Evolutionary conservation across 257 asterid species (phyloP).

Genomic region (Nicotiana otophora): DNA sequence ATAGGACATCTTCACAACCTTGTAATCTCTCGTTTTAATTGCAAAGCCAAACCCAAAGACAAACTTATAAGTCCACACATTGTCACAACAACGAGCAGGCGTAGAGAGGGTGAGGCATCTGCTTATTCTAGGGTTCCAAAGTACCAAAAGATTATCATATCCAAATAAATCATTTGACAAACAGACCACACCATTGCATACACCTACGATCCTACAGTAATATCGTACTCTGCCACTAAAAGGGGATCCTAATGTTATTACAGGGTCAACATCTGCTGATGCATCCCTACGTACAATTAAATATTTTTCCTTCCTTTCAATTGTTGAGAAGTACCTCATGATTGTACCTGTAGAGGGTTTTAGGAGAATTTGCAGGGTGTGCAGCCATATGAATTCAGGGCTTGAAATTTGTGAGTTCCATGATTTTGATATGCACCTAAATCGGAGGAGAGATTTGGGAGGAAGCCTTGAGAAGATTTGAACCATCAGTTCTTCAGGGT

Average conservation of each 20-base stretch:
- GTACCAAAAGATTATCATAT: constrained; percentile 7
- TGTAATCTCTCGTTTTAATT: constrained; percentile 7
- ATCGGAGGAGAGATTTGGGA: constrained; percentile 2
- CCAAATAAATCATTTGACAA: constrained; percentile 28
- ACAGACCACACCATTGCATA: constrained; percentile 33
- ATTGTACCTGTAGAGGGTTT: background rate
- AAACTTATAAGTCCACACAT: background rate
- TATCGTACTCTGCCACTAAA: constrained; percentile 2
- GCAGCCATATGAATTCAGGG: constrained; percentile 9
- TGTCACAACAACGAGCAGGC: background rate
- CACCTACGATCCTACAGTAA: constrained; percentile 30
- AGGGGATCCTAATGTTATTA: background rate
- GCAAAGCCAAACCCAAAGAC: constrained; percentile 18
- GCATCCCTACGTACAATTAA: background rate
- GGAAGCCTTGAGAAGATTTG: constrained; percentile 15
- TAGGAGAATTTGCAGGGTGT: background rate
- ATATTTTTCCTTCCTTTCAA: constrained; percentile 5
- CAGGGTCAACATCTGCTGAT: background rate
- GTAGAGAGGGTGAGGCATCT: constrained; percentile 18
- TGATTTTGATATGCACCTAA: constrained; percentile 17
- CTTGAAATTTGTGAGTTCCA: constrained; percentile 13
- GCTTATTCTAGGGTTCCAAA: constrained; percentile 33
- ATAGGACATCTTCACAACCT: constrained; percentile 13
- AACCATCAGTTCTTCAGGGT: constrained; percentile 9
- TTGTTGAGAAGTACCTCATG: constrained; percentile 5